A percentile compares a stretch with the other conserved stretches of the same genome.
Evolutionary conservation across 2,329 filamentous ascomycete species (phyloP).

Genomic region (Gaeumannomyces sp.): DNA sequence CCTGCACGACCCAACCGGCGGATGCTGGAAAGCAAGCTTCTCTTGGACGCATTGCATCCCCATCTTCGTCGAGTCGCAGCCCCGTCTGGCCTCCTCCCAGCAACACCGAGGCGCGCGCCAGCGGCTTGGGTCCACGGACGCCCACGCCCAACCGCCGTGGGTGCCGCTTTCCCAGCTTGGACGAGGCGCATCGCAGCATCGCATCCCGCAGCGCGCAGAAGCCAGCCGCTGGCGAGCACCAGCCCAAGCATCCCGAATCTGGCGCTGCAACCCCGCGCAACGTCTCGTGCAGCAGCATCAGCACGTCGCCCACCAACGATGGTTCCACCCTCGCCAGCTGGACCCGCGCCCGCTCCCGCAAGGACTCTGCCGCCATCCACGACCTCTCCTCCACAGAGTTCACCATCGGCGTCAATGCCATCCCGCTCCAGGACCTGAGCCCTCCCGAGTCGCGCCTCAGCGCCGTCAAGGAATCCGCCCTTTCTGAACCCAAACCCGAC

Average conservation of each 20-base stretch:
- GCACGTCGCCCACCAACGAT: background rate
- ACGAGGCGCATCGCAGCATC: constrained; percentile 34
- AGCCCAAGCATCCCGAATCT: constrained; percentile 5
- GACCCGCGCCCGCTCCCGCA: background rate
- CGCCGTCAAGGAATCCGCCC: constrained; percentile 1
- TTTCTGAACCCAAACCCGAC: background rate
- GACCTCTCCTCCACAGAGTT: background rate
- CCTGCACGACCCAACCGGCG: background rate
- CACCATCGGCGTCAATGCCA: background rate
- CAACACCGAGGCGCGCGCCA: too few relatives aligned
- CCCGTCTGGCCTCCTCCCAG: background rate
- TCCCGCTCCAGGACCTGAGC: constrained; percentile 3
- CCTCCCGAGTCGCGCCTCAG: background rate
- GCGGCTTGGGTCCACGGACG: background rate
- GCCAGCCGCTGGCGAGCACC: background rate
- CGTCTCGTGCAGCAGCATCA: constrained; percentile 8
- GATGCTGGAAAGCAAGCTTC: background rate
- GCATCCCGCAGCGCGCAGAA: constrained; percentile 15
- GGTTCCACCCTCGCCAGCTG: constrained; percentile 2
- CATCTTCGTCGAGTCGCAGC: background rate
- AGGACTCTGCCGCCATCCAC: background rate
- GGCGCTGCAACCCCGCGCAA: constrained; percentile 8
- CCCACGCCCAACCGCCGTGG: constrained; percentile 18
- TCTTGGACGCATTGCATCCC: background rate
- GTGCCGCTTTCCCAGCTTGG: constrained; percentile 29